Evolutionary conservation across 345 rosid genomes (phyloP).

Genomic region (Laguncularia racemosa): DNA sequence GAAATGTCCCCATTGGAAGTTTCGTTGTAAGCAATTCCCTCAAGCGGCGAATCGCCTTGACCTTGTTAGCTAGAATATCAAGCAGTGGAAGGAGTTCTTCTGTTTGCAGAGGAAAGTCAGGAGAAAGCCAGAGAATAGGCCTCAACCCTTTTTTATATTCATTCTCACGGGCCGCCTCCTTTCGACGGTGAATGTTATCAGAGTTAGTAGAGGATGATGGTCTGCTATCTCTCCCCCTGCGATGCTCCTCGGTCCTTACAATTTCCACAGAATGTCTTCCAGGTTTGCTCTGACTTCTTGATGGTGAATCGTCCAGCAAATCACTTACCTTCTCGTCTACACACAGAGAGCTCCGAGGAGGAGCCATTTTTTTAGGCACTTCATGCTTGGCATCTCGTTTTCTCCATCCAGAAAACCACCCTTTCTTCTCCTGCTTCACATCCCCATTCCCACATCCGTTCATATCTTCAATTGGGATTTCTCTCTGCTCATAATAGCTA

Average conservation of each 20-base stretch:
- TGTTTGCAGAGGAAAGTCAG: constrained; percentile 76
- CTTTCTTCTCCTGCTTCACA: constrained; percentile 71
- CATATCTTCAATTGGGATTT: constrained; percentile 57
- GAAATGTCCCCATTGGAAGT: constrained; percentile 90
- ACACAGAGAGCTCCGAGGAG: constrained; percentile 79
- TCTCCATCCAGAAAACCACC: constrained; percentile 98
- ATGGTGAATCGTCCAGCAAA: constrained; percentile 61
- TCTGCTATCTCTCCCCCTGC: constrained; percentile 53
- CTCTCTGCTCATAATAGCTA: constrained; percentile 74
- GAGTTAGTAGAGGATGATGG: constrained; percentile 37
- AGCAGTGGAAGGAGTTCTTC: constrained; percentile 95
- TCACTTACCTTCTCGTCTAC: constrained; percentile 83
- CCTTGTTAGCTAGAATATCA: constrained; percentile 96
- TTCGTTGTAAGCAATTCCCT: constrained; percentile 93
- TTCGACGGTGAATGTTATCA: constrained; percentile 39
- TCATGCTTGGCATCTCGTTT: constrained; percentile 62
- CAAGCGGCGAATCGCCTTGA: constrained; percentile 92
- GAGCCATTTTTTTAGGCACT: constrained; percentile 46
- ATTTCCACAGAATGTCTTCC: constrained; percentile 84
- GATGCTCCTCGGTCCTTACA: constrained; percentile 45
- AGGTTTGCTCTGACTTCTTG: constrained; percentile 53
- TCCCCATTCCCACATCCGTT: constrained; percentile 42
- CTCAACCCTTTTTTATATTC: constrained; percentile 91
- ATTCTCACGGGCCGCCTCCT: constrained; percentile 62
- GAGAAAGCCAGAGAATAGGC: constrained; percentile 93